A percentile compares a stretch with the other conserved stretches of the same genome.
phyloP scores from a whole-genome alignment of 1,139 yeast genomes.

The Debaryomycetaceae sp. region DNA sequence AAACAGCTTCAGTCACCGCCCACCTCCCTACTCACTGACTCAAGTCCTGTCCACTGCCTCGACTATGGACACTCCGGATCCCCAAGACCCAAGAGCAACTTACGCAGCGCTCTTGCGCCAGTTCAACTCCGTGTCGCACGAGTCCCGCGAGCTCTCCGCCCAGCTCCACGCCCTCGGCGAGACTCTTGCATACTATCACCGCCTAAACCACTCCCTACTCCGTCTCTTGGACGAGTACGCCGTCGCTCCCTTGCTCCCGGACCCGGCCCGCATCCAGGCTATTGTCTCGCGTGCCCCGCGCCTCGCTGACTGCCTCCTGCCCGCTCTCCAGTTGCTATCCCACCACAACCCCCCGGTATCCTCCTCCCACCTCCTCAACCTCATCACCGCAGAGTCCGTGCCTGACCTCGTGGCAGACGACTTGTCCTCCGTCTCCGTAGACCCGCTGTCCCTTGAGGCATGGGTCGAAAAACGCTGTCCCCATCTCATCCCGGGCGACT shows the following conservation, averaged over 20 bases:
- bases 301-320: neutral
- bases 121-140: too few relatives aligned
- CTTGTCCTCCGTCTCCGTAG: slow-evolving; percentile 19
- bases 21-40: too few relatives aligned
- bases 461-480: slow-evolving; percentile 31
- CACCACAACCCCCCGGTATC: slow-evolving; percentile 3
- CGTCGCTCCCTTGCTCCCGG: neutral
- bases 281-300: slow-evolving; percentile 1
- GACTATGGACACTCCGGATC: too few relatives aligned
- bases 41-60: too few relatives aligned
- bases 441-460: slow-evolving; percentile 29
- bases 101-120: too few relatives aligned
- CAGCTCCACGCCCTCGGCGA: slow-evolving; percentile 20
- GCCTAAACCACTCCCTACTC: slow-evolving; percentile 29
- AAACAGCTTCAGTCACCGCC: too few relatives aligned
- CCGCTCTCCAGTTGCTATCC: slow-evolving; percentile 1
- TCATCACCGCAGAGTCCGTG: slow-evolving; percentile 17
- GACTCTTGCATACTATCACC: slow-evolving; percentile 22
- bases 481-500: slow-evolving; percentile 23
- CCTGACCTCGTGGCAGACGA: slow-evolving; percentile 34
- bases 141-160: neutral
- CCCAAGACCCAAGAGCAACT: too few relatives aligned
- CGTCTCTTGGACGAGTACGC: slow-evolving; percentile 11
- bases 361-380: slow-evolving; percentile 7
- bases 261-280: slow-evolving; percentile 9